Evolutionary conservation across 148 eudicot species (phyloP).

Genomic region (Rhododendron molle): DNA sequence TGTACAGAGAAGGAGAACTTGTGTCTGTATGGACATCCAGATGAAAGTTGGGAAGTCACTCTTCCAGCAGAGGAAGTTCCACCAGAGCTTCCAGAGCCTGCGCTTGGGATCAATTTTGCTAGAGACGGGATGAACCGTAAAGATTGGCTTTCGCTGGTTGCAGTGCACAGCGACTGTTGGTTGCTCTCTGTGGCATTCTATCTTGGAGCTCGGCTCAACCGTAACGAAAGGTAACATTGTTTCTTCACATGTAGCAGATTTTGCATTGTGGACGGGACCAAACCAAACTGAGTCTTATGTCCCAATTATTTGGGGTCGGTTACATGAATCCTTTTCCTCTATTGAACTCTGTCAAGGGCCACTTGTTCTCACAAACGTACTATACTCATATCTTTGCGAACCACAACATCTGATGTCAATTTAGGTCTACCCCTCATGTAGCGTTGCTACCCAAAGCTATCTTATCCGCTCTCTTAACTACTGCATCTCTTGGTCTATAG

Average conservation of each 20-base stretch:
- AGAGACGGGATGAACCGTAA: conserved; percentile 83
- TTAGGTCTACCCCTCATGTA: too few relatives aligned
- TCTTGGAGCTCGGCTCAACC: conserved; percentile 76
- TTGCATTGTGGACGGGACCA: background rate
- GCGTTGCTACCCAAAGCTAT: too few relatives aligned
- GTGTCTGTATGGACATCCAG: conserved; percentile 78
- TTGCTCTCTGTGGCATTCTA: conserved; percentile 85
- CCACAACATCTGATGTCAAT: too few relatives aligned
- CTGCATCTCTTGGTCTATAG: too few relatives aligned
- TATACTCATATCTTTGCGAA: too few relatives aligned
- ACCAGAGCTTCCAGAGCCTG: conserved; percentile 97
- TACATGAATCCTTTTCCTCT: too few relatives aligned
- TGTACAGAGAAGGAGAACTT: conserved; percentile 75
- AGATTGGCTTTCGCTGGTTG: conserved; percentile 87
- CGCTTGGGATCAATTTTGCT: conserved; percentile 88
- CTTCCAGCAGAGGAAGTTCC: conserved; percentile 93
- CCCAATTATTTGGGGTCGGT: too few relatives aligned
- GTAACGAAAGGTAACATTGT: conserved; percentile 54
- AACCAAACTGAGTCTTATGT: too few relatives aligned
- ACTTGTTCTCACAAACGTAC: too few relatives aligned
- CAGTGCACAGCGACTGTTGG: conserved; percentile 91
- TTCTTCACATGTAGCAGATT: background rate
- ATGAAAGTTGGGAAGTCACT: conserved; percentile 79
- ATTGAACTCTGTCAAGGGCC: too few relatives aligned
- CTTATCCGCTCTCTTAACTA: too few relatives aligned